Conservation (phyloP, 2,329 filamentous ascomycete species). For the Fusarium multiceps region DNA sequence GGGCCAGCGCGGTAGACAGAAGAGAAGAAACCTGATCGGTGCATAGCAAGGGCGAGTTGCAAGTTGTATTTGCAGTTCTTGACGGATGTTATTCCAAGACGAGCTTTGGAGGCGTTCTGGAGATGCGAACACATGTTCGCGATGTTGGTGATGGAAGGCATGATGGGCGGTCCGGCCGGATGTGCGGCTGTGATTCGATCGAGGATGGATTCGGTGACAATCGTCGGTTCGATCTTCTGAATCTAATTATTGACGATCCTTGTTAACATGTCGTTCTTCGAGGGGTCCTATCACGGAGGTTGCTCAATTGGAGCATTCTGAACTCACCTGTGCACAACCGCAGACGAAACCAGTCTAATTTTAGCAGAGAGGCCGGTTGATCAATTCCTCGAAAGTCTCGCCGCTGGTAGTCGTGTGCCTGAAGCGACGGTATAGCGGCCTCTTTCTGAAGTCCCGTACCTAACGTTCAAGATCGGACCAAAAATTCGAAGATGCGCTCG, state of each 20-base stretch:
- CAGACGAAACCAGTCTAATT: background rate
- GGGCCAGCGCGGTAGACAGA: slow-evolving; percentile 79
- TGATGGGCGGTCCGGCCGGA: slow-evolving; percentile 35
- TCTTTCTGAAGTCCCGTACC: slow-evolving; percentile 20
- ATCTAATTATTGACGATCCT: slow-evolving; percentile 4
- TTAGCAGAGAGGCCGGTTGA: background rate
- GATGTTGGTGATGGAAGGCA: slow-evolving; percentile 72
- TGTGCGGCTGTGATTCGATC: background rate
- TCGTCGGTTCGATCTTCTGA: background rate
- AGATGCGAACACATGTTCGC: slow-evolving; percentile 88
- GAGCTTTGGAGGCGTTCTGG: slow-evolving; percentile 87
- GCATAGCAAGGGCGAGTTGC: slow-evolving; percentile 77
- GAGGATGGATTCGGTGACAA: background rate
- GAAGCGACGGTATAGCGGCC: slow-evolving; percentile 23
- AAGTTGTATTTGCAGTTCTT: slow-evolving; percentile 85
- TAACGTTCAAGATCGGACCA: slow-evolving; percentile 27
- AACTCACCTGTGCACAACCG: slow-evolving; percentile 28
- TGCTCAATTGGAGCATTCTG: background rate
- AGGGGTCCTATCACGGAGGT: background rate
- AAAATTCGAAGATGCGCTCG: slow-evolving; percentile 35
- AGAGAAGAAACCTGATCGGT: slow-evolving; percentile 84
- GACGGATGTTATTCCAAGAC: slow-evolving; percentile 85
- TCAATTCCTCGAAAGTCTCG: slow-evolving; percentile 3
- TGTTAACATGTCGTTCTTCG: slow-evolving; percentile 13
- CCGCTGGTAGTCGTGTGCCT: slow-evolving; percentile 6